Percentiles rank a stretch among this genome's conserved stretches.
phyloP scores from a whole-genome alignment of 805 yeast species.

The Starmerella powellii region DNA sequence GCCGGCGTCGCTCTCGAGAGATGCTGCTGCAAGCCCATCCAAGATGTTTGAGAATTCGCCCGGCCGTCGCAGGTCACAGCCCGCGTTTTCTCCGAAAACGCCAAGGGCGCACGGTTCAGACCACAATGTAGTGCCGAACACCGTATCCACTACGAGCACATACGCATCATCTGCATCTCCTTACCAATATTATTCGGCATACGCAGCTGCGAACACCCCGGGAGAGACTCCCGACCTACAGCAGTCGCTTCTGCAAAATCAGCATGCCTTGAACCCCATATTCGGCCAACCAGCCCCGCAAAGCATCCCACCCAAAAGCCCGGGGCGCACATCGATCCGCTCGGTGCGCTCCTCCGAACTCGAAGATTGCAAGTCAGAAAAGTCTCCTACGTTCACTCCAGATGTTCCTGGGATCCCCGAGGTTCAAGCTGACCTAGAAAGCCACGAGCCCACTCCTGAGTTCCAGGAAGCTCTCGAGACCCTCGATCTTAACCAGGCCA shows the following conservation, averaged over 20 bases:
- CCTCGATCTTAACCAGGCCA: no score
- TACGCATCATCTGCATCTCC: not conserved
- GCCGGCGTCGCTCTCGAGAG: no score
- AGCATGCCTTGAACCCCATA: no score
- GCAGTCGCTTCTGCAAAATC: no score
- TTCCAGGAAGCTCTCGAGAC: no score
- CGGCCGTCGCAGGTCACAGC: no score
- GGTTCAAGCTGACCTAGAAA: not conserved
- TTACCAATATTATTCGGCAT: not conserved
- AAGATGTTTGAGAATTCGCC: no score
- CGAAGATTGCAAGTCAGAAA: constrained; percentile 2
- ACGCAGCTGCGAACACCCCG: not conserved
- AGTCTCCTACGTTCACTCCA: not conserved
- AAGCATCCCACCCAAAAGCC: not conserved
- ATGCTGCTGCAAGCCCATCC: no score
- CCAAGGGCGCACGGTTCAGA: no score
- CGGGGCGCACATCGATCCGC: not conserved
- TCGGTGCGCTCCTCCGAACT: not conserved
- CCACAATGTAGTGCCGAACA: not conserved
- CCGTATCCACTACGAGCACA: not conserved
- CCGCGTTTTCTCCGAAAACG: no score
- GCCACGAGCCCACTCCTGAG: no score
- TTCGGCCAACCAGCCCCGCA: not conserved
- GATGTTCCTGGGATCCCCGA: not conserved
- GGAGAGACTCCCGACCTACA: no score